These are phyloP conservation scores for Dicorynia guianensis DNA, from an alignment of 306 rosid genomes.

Conservation along the genomic window DNA sequence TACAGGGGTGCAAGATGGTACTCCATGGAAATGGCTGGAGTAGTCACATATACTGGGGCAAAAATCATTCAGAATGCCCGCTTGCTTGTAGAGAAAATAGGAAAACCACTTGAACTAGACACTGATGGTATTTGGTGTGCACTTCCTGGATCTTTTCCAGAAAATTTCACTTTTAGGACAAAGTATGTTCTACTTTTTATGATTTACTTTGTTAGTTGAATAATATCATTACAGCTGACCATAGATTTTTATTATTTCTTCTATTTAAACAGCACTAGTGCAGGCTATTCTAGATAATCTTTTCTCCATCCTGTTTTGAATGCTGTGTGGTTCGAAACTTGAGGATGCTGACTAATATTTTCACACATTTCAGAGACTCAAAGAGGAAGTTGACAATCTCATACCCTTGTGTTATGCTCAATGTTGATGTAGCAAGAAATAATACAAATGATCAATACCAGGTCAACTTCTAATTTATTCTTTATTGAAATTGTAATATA, in stretches of 20 bases:
- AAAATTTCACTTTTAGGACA: constrained; percentile 92
- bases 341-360: constrained; percentile 45
- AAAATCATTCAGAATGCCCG: constrained; percentile 99
- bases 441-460: constrained; percentile 98
- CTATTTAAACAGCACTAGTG: constrained; percentile 23
- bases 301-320: constrained; percentile 16
- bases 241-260: constrained; percentile 24
- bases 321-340: constrained; percentile 34
- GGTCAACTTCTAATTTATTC: constrained; percentile 60
- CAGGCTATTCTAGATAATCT: constrained; percentile 8
- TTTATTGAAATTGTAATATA: constrained; percentile 37
- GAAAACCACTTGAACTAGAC: constrained; percentile 96
- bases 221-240: neutral
- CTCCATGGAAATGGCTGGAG: constrained; percentile 99
- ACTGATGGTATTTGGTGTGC: constrained; percentile 99
- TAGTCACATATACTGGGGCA: constrained; percentile 99
- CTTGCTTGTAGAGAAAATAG: constrained; percentile 90
- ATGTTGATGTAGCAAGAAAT: constrained; percentile 95
- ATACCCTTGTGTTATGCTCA: constrained; percentile 99
- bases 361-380: constrained; percentile 66
- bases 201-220: constrained; percentile 31
- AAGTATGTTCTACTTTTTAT: constrained; percentile 55
- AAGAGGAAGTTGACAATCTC: constrained; percentile 93
- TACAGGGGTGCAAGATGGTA: constrained; percentile 99
- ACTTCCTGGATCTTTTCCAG: constrained; percentile 98